phyloP scores from a whole-genome alignment of 345 rosid species.

The Acer yangbiense region DNA sequence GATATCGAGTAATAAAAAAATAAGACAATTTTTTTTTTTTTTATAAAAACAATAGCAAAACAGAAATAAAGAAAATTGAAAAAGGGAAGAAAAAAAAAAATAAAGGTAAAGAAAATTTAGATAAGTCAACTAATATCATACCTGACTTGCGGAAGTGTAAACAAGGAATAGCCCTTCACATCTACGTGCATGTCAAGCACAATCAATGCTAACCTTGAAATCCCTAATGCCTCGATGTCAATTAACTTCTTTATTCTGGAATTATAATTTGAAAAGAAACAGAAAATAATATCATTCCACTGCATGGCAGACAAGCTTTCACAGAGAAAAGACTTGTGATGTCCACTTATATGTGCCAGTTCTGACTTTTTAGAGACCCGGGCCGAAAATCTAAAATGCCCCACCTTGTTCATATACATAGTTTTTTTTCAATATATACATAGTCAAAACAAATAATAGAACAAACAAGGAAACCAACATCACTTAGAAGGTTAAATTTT shows the following conservation, averaged over 20 bases:
- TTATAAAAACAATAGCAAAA: neutral
- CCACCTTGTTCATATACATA: too few relatives aligned
- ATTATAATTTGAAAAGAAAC: slow-evolving; percentile 1
- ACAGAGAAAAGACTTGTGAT: neutral
- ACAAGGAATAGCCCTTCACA: slow-evolving; percentile 77
- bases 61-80: too few relatives aligned
- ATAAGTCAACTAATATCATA: slow-evolving; percentile 18
- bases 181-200: slow-evolving; percentile 68
- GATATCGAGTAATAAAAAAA: neutral
- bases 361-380: too few relatives aligned
- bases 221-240: slow-evolving; percentile 76
- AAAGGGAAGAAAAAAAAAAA: neutral
- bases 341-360: neutral
- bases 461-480: neutral
- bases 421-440: too few relatives aligned
- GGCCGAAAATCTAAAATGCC: too few relatives aligned
- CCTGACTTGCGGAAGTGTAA: slow-evolving; percentile 95
- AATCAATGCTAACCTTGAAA: slow-evolving; percentile 61
- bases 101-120: neutral
- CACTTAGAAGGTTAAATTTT: neutral
- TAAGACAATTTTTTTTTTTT: neutral
- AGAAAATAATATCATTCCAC: neutral
- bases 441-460: neutral
- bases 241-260: slow-evolving; percentile 78
- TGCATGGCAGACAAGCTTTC: neutral